phyloP scores from a whole-genome alignment of 2,329 filamentous ascomycete species.

The Aspergillus nomiae region DNA sequence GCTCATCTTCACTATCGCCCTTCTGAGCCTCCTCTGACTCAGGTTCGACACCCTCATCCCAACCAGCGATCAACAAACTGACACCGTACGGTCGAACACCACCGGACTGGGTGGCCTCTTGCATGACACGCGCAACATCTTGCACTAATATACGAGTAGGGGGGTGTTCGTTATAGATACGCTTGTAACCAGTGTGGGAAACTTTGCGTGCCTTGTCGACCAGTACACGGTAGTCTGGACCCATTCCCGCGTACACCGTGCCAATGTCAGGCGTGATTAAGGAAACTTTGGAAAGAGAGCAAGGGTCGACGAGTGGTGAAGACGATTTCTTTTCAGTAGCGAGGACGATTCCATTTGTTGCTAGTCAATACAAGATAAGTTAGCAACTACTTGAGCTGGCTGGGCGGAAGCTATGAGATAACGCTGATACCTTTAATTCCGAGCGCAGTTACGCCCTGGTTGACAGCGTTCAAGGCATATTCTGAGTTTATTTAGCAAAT shows the following conservation, averaged over 20 bases:
- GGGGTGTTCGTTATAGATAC: constrained; percentile 99
- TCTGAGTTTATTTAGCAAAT: constrained; percentile 57
- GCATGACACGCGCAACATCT: constrained; percentile 96
- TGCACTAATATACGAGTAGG: constrained; percentile 98
- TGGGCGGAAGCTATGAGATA: constrained; percentile 1
- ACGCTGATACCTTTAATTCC: constrained; percentile 84
- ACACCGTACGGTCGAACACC: constrained; percentile 97
- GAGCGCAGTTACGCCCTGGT: constrained; percentile 96
- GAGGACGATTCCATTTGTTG: constrained; percentile 97
- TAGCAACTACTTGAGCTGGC: constrained; percentile 14
- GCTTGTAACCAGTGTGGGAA: constrained; percentile 97
- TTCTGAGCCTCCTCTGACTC: constrained; percentile 68
- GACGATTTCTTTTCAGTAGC: constrained; percentile 99
- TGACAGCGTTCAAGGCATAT: constrained; percentile 98
- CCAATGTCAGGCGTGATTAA: constrained; percentile 98
- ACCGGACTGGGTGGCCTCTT: constrained; percentile 97
- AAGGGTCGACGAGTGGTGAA: constrained; percentile 91
- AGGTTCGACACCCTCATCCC: constrained; percentile 95
- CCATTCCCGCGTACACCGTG: constrained; percentile 99
- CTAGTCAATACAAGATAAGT: constrained; percentile 50
- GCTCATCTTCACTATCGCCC: constrained; percentile 58
- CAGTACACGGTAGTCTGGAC: constrained; percentile 94
- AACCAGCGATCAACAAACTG: constrained; percentile 90
- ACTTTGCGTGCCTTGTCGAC: constrained; percentile 98
- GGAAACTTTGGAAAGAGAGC: constrained; percentile 95